Evolutionary conservation across 306 rosid species (phyloP).

Genomic region (Sophora flavescens): DNA sequence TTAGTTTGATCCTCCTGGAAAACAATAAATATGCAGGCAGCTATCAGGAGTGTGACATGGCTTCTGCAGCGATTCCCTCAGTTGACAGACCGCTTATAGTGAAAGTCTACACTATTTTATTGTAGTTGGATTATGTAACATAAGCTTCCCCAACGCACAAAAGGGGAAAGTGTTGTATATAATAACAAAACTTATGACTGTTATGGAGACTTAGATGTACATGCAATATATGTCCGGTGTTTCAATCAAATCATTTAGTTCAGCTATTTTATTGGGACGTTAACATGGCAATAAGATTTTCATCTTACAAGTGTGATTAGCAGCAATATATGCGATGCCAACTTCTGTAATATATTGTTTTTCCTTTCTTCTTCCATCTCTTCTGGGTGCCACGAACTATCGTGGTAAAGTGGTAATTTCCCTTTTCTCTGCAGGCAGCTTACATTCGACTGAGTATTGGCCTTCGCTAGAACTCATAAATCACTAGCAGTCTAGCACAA

Average conservation of each 20-base stretch:
- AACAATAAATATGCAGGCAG: constrained; percentile 53
- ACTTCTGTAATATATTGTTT: not conserved
- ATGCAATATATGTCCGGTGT: not conserved
- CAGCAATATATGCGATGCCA: not conserved
- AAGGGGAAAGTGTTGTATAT: constrained; percentile 12
- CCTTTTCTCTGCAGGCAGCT: too few species aligned
- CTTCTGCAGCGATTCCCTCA: constrained; percentile 83
- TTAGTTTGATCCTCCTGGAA: not conserved
- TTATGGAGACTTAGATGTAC: not conserved
- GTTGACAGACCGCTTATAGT: constrained; percentile 61
- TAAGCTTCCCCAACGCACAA: not conserved
- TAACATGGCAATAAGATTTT: not conserved
- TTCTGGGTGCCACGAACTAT: not conserved
- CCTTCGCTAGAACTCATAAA: too few species aligned
- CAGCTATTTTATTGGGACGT: too few species aligned
- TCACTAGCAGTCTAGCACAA: not conserved
- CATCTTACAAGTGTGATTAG: too few species aligned
- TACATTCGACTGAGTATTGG: not conserved
- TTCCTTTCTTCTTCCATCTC: not conserved
- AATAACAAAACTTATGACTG: constrained; percentile 1
- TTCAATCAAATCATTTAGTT: too few species aligned
- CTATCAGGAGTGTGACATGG: constrained; percentile 81
- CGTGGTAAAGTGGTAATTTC: not conserved
- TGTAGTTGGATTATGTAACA: constrained; percentile 25
- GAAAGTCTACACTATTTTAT: constrained; percentile 28